These are phyloP conservation scores for Solanum chiquidenum DNA, from an alignment of 257 asterid genomes.

Conservation along the genomic window DNA sequence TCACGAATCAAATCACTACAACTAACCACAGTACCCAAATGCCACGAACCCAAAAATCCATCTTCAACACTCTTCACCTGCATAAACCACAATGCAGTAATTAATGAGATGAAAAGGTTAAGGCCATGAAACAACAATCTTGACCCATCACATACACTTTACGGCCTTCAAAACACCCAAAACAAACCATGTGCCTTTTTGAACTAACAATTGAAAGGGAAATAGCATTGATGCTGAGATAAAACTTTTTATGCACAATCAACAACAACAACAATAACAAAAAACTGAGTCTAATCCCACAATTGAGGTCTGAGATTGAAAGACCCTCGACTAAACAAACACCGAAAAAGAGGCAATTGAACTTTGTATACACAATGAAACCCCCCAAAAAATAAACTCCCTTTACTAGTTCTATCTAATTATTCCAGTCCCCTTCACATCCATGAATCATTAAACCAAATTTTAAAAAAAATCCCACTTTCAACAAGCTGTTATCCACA, in stretches of 20 bases:
- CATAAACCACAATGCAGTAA: not conserved
- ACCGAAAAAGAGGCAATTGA: not conserved
- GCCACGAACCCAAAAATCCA: constrained; percentile 44
- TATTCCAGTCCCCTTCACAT: not conserved
- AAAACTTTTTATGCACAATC: constrained; percentile 14
- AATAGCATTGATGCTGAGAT: not conserved
- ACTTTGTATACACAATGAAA: constrained; percentile 13
- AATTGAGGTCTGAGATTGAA: not conserved
- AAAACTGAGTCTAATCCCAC: not conserved
- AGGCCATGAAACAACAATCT: not conserved
- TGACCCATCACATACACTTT: not conserved
- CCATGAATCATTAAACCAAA: constrained; percentile 5
- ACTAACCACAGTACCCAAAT: constrained; percentile 24
- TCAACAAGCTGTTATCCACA: constrained; percentile 8
- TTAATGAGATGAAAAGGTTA: not conserved
- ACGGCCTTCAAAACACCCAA: not conserved
- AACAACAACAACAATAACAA: not conserved
- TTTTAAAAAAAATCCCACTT: constrained; percentile 14
- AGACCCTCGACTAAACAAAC: not conserved
- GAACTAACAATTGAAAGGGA: not conserved
- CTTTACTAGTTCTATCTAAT: not conserved
- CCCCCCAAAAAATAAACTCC: constrained; percentile 8
- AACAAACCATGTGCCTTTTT: not conserved
- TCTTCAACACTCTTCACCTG: constrained; percentile 34
- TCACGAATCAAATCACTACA: constrained; percentile 19